Conservation (phyloP, 2,329 filamentous ascomycete genomes). For the Tympanopsis confertula region DNA sequence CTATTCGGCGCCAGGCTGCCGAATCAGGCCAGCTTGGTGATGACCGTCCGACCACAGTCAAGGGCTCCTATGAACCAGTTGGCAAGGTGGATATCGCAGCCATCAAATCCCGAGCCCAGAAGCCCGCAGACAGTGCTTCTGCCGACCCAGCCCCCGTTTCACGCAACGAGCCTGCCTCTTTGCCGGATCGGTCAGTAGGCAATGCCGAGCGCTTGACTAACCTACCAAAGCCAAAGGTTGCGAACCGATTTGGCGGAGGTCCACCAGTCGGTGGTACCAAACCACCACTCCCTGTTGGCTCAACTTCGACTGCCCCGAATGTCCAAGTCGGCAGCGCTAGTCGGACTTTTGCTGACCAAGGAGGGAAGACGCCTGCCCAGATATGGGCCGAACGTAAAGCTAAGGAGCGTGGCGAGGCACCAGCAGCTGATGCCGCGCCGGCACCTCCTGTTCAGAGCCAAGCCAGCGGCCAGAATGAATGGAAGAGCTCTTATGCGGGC, state of each 20-base stretch:
- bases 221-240: conserved; percentile 87
- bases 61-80: conserved; percentile 86
- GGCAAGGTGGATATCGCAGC: conserved; percentile 96
- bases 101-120: conserved; percentile 74
- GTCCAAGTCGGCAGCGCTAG: conserved; percentile 67
- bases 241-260: conserved; percentile 71
- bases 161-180: conserved; percentile 72
- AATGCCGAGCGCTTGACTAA: conserved; percentile 72
- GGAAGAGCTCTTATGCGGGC: conserved; percentile 84
- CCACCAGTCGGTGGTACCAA: conserved; percentile 77
- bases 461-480: conserved; percentile 59
- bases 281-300: conserved; percentile 64
- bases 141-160: conserved; percentile 83
- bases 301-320: conserved; percentile 36
- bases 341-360: conserved; percentile 86
- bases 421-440: conserved; percentile 27
- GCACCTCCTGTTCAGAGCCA: conserved; percentile 53
- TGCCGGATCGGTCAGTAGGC: conserved; percentile 34
- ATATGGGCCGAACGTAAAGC: conserved; percentile 97
- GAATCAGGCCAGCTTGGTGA: conserved; percentile 42
- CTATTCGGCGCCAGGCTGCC: conserved; percentile 65
- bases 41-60: conserved; percentile 73
- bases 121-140: conserved; percentile 34
- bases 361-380: conserved; percentile 92
- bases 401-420: conserved; percentile 50